A percentile compares a stretch with the other conserved stretches of the same genome.
These are phyloP conservation scores for Chytridium lagenaria DNA, from an alignment of 371 early-diverging fungal species.

Conservation along the genomic window DNA sequence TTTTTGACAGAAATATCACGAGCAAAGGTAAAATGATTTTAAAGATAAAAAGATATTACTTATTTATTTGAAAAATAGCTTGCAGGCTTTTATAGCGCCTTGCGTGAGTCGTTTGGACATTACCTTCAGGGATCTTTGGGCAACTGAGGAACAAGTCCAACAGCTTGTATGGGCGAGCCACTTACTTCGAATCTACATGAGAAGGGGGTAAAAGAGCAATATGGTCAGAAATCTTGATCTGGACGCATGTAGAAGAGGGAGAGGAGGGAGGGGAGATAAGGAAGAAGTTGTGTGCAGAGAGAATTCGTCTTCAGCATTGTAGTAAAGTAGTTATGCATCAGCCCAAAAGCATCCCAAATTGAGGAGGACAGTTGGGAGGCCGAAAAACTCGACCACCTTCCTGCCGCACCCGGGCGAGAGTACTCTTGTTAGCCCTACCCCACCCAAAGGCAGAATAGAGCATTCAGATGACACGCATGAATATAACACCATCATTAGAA, in stretches of 20 bases:
- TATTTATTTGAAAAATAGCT: neutral
- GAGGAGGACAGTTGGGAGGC: too few species aligned
- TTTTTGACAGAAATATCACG: neutral
- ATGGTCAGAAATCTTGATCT: too few species aligned
- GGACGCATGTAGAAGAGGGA: neutral
- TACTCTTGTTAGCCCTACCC: too few species aligned
- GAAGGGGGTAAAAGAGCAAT: too few species aligned
- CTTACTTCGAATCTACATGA: too few species aligned
- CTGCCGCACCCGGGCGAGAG: too few species aligned
- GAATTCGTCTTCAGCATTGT: too few species aligned
- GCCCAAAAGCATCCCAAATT: too few species aligned
- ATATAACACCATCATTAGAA: conserved; percentile 4
- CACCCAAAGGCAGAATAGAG: too few species aligned
- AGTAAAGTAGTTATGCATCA: too few species aligned
- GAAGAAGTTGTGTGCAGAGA: too few species aligned
- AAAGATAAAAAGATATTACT: neutral
- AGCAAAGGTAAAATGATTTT: neutral
- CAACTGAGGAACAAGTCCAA: neutral
- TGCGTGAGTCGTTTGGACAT: neutral
- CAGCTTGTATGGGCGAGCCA: neutral
- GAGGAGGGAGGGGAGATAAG: neutral
- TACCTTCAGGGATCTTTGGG: neutral
- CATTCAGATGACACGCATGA: conserved; percentile 13
- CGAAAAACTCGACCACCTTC: too few species aligned
- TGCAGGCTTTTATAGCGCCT: neutral